Evolutionary conservation across 768 basidiomycete species (phyloP).

Genomic region (Rhizopogon vesiculosus): DNA sequence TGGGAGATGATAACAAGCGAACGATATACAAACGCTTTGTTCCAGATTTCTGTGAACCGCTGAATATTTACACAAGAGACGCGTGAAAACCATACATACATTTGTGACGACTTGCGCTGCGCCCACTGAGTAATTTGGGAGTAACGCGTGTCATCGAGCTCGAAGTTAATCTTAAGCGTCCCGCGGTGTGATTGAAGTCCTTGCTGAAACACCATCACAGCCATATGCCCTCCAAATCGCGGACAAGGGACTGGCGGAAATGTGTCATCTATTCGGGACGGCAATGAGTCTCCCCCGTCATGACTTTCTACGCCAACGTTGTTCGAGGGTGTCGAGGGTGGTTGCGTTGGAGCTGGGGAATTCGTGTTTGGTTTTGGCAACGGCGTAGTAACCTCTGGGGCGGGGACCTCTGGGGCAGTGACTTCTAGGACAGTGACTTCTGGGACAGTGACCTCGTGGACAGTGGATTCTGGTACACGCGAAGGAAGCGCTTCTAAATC

Average conservation of each 20-base stretch:
- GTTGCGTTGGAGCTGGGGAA: neutral
- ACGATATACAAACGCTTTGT: constrained; percentile 37
- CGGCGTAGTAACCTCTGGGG: neutral
- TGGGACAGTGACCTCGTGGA: neutral
- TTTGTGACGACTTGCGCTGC: constrained; percentile 19
- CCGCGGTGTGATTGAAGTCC: constrained; percentile 12
- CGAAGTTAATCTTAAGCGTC: constrained; percentile 18
- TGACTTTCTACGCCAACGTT: neutral
- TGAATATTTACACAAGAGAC: neutral
- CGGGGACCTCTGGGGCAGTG: neutral
- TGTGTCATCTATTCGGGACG: neutral
- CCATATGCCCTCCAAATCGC: constrained; percentile 15
- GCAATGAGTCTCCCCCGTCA: neutral
- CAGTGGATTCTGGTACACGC: no score
- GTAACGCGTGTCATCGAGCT: constrained; percentile 24
- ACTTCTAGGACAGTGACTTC: neutral
- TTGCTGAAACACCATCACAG: constrained; percentile 12
- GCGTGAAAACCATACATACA: constrained; percentile 23
- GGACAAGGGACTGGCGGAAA: neutral
- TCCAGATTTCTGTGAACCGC: constrained; percentile 25
- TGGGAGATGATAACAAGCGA: constrained; percentile 38
- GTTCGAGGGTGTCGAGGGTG: neutral
- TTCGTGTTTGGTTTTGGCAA: neutral
- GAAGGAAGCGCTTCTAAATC: neutral
- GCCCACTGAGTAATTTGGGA: constrained; percentile 32